Evolutionary conservation across 495 filamentous ascomycete species (phyloP).

Genomic region (Aspergillus funiculosus): DNA sequence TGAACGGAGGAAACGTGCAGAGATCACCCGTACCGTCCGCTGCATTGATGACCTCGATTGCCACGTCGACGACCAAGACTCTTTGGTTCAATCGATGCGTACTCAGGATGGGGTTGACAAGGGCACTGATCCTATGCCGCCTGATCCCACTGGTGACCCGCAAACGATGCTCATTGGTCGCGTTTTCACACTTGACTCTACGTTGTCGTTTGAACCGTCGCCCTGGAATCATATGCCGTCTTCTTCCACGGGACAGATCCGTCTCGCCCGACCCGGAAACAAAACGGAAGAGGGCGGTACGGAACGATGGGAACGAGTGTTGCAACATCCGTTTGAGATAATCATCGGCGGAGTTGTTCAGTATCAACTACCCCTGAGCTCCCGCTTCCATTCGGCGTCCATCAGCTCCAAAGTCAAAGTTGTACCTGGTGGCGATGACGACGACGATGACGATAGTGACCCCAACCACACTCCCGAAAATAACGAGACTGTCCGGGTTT

Average conservation of each 20-base stretch:
- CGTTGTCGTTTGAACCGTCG: conserved; percentile 80
- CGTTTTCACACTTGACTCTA: conserved; percentile 79
- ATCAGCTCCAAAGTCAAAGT: conserved; percentile 50
- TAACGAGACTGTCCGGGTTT: conserved; percentile 29
- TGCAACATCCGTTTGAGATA: conserved; percentile 86
- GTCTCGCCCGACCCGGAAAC: conserved; percentile 78
- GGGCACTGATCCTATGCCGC: conserved; percentile 64
- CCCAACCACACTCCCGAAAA: conserved; percentile 15
- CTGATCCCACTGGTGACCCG: conserved; percentile 56
- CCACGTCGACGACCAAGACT: conserved; percentile 12
- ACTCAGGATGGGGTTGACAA: conserved; percentile 49
- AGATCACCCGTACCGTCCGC: conserved; percentile 27
- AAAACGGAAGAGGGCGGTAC: conserved; percentile 78
- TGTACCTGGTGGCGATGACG: conserved; percentile 38
- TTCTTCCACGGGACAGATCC: conserved; percentile 72
- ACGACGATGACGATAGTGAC: conserved; percentile 10
- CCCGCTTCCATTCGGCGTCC: conserved; percentile 51
- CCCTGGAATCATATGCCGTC: conserved; percentile 64
- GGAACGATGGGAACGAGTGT: conserved; percentile 84
- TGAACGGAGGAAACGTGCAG: conserved; percentile 32
- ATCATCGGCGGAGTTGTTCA: conserved; percentile 84
- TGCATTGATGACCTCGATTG: conserved; percentile 26
- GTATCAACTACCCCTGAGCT: conserved; percentile 81
- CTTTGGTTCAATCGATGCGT: conserved; percentile 4
- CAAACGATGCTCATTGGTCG: conserved; percentile 87